A percentile compares a stretch with the other conserved stretches of the same genome.
Evolutionary conservation across 768 basidiomycete genomes (phyloP).

Genomic region (Panaeolus cyanescens): DNA sequence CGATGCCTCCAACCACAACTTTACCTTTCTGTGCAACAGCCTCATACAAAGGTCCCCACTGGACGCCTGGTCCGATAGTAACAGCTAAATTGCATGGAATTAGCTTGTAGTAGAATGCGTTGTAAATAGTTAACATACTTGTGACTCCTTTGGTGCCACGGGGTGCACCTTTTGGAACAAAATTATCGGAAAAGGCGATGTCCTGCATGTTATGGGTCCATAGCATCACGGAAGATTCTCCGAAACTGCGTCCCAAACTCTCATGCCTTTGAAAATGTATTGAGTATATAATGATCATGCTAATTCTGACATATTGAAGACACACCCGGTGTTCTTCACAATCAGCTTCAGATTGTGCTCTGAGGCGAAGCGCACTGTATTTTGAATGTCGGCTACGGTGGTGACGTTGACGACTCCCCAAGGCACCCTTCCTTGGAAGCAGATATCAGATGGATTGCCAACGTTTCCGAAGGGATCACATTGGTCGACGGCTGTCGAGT

Average conservation of each 20-base stretch:
- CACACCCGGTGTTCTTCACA: slow-evolving; percentile 39
- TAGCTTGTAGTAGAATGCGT: neutral
- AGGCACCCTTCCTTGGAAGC: slow-evolving; percentile 45
- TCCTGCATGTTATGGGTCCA: slow-evolving; percentile 41
- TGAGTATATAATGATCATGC: no score
- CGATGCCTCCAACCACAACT: no score
- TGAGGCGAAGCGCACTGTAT: slow-evolving; percentile 37
- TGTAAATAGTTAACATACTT: slow-evolving; percentile 9
- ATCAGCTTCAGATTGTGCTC: slow-evolving; percentile 37
- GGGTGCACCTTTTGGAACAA: slow-evolving; percentile 34
- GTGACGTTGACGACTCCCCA: slow-evolving; percentile 42
- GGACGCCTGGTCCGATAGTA: slow-evolving; percentile 34
- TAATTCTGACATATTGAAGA: no score
- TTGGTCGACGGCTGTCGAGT: slow-evolving; percentile 48
- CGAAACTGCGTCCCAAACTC: slow-evolving; percentile 45
- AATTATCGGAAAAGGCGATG: slow-evolving; percentile 27
- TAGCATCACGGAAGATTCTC: slow-evolving; percentile 37
- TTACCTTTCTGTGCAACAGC: no score
- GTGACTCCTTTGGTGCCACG: slow-evolving; percentile 15
- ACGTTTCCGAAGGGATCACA: no score
- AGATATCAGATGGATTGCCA: slow-evolving; percentile 51
- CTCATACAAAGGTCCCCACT: no score
- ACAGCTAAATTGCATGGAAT: slow-evolving; percentile 17
- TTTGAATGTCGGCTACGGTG: slow-evolving; percentile 37
- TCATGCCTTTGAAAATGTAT: no score